These are phyloP conservation scores for Agaricus subrufescens DNA, from an alignment of 768 basidiomycete species.

Conservation along the genomic window DNA sequence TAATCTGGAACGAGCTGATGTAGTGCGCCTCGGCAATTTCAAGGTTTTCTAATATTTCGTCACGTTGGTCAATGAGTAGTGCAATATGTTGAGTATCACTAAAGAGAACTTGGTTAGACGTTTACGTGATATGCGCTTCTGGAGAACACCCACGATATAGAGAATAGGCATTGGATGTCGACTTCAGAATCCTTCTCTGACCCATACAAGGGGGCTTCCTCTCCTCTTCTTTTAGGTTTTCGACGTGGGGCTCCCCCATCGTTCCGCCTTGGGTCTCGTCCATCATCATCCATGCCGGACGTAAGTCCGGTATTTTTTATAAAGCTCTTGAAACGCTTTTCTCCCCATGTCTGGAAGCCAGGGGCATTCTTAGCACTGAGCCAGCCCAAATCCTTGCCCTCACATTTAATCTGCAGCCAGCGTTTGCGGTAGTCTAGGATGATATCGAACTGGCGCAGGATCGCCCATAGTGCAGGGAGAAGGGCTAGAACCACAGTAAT, in stretches of 20 bases:
- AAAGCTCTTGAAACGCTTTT: slow-evolving; percentile 67
- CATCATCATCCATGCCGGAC: slow-evolving; percentile 39
- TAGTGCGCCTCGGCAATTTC: slow-evolving; percentile 80
- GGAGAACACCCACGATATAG: slow-evolving; percentile 52
- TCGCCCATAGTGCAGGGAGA: slow-evolving; percentile 59
- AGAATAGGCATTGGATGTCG: slow-evolving; percentile 69
- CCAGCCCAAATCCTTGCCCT: slow-evolving; percentile 73
- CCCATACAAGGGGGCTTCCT: slow-evolving; percentile 36
- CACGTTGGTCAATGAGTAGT: slow-evolving; percentile 67
- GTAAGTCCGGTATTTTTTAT: slow-evolving; percentile 64
- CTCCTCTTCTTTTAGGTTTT: slow-evolving; percentile 28
- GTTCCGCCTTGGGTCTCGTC: slow-evolving; percentile 18
- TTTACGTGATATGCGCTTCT: neutral
- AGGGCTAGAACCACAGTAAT: slow-evolving; percentile 60
- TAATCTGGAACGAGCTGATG: slow-evolving; percentile 68
- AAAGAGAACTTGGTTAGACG: slow-evolving; percentile 4
- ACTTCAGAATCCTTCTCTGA: slow-evolving; percentile 49
- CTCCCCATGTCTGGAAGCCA: slow-evolving; percentile 69
- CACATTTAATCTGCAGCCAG: slow-evolving; percentile 63
- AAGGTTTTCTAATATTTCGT: slow-evolving; percentile 71
- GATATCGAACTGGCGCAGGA: slow-evolving; percentile 58
- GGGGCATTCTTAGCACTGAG: slow-evolving; percentile 57
- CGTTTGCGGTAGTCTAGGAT: slow-evolving; percentile 49
- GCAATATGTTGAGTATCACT: slow-evolving; percentile 71
- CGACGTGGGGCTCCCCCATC: slow-evolving; percentile 20